Base-by-base conservation (phyloP, 441 rosid species). In the Pelargonium exstipulatum region DNA sequence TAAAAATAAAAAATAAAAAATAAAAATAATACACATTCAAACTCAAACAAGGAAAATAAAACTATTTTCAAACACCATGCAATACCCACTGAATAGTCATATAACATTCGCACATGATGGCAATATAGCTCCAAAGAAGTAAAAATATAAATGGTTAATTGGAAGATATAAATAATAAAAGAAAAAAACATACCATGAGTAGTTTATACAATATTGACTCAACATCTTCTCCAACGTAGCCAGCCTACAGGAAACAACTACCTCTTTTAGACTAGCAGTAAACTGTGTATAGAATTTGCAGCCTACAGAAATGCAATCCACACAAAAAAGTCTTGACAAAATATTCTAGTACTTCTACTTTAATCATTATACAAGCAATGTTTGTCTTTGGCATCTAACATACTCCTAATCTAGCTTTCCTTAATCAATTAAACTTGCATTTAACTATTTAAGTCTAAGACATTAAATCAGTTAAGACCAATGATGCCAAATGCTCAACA, bases 181-280 rank as follows among this genome's bases (percentile, higher is more conserved):
- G 63, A 68, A 1, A 42, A 40, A 70, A 63, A 43, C 64, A 62
- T 91, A 94, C 98, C 83, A 76, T 71, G 63, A 94, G 90, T 76
- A 91, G 83, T 74, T 93, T 91, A 80, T 94, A 84, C 71, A 94
- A 74, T 76, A 94, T 89, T 51, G 98, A 94, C 77, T 94, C 98
- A 66, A 94, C 97, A 87, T 94, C 97, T 64, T 93, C 98, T 66
- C 98, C 96, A 72, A 91, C 98, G 74, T 94, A 91, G 71, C 98
- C 97, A 67, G 98, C 98, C 96, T 91, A 86, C 70, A 76, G 74
- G 77, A 71, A 45, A 48, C 46, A 35, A 70, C 51, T 65, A 13
- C 68, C 60, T 1, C 29, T 22, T 58, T 74, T 7, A 76, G 69
- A 32, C 10, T 24, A 46, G 67, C 32, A 63, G 55, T 26, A 35